Percentiles rank a stretch among this genome's conserved stretches.
These are phyloP conservation scores for Suillus ampliporus DNA, from an alignment of 768 basidiomycete species.

Conservation along the genomic window DNA sequence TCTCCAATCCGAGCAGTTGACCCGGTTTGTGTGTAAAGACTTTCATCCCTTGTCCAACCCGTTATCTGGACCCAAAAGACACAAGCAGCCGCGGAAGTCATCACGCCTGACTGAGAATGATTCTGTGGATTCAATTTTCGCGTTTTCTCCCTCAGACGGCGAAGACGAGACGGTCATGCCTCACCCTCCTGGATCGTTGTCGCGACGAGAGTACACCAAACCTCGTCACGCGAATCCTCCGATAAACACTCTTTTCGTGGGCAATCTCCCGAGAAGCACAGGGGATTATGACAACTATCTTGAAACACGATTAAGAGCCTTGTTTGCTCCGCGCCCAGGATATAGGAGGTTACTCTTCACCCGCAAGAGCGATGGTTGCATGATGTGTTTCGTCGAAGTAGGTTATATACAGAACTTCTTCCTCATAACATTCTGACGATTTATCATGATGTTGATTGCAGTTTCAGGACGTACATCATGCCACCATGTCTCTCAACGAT, in stretches of 20 bases:
- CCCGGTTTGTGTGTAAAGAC: not conserved
- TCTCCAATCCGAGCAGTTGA: not conserved
- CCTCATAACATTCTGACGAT: not conserved
- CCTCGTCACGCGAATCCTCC: slow-evolving; percentile 84
- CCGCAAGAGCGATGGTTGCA: slow-evolving; percentile 90
- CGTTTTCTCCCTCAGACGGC: not conserved
- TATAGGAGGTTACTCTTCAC: slow-evolving; percentile 93
- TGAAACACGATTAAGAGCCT: slow-evolving; percentile 82
- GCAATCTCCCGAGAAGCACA: slow-evolving; percentile 85
- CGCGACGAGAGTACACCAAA: not conserved
- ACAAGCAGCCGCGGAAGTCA: not conserved
- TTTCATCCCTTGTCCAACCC: not conserved
- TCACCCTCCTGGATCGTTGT: not conserved
- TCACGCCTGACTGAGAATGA: not conserved
- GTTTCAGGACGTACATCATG: slow-evolving; percentile 90
- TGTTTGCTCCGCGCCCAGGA: slow-evolving; percentile 82
- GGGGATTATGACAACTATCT: slow-evolving; percentile 80
- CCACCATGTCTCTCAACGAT: slow-evolving; percentile 86
- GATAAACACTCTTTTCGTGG: slow-evolving; percentile 97
- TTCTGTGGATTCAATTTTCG: not conserved
- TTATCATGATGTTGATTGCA: slow-evolving; percentile 40
- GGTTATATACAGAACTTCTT: slow-evolving; percentile 17
- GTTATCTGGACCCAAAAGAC: not conserved
- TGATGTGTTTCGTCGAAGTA: slow-evolving; percentile 99
- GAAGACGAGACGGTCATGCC: not conserved